phyloP scores from a whole-genome alignment of 1,284 basidiomycete species.

The Trichosporon faecale region DNA sequence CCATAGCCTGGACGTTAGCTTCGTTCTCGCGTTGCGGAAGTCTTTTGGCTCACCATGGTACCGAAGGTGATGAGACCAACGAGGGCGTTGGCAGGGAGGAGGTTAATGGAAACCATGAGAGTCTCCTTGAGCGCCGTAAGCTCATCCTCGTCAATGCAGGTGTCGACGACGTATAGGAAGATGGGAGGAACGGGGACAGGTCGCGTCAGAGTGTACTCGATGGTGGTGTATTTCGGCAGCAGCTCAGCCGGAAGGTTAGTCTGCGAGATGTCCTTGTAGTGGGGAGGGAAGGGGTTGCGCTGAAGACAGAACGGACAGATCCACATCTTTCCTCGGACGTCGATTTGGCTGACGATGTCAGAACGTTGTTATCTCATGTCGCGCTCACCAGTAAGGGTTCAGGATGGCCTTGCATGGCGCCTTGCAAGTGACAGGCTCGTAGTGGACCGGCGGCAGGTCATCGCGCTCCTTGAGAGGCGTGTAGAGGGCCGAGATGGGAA shows the following conservation, averaged over 20 bases:
- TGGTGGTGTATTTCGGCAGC: slow-evolving; percentile 96
- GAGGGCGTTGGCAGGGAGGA: slow-evolving; percentile 89
- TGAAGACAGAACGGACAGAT: slow-evolving; percentile 98
- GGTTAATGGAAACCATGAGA: slow-evolving; percentile 84
- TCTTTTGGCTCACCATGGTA: slow-evolving; percentile 70
- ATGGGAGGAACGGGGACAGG: slow-evolving; percentile 89
- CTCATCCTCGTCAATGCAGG: slow-evolving; percentile 94
- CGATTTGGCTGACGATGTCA: slow-evolving; percentile 74
- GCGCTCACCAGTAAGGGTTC: slow-evolving; percentile 89
- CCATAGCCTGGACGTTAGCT: slow-evolving; percentile 69
- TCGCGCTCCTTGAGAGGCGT: slow-evolving; percentile 92
- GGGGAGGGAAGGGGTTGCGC: slow-evolving; percentile 94
- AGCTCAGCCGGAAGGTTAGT: slow-evolving; percentile 95
- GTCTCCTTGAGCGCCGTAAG: slow-evolving; percentile 91
- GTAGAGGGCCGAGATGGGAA: slow-evolving; percentile 97
- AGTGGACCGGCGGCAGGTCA: slow-evolving; percentile 92
- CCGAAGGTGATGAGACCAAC: slow-evolving; percentile 95
- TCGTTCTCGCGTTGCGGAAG: no score
- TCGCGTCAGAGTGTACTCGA: slow-evolving; percentile 94
- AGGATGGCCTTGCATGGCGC: slow-evolving; percentile 94
- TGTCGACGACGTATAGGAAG: slow-evolving; percentile 96
- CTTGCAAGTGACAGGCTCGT: slow-evolving; percentile 98
- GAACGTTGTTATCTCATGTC: not conserved
- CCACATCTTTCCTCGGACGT: slow-evolving; percentile 97
- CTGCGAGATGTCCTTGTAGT: slow-evolving; percentile 98